Percentiles rank a stretch among this genome's conserved stretches.
These are phyloP conservation scores for Plasmodium gaboni DNA, from an alignment of 169 alveolate genomes.

Conservation along the genomic window DNA sequence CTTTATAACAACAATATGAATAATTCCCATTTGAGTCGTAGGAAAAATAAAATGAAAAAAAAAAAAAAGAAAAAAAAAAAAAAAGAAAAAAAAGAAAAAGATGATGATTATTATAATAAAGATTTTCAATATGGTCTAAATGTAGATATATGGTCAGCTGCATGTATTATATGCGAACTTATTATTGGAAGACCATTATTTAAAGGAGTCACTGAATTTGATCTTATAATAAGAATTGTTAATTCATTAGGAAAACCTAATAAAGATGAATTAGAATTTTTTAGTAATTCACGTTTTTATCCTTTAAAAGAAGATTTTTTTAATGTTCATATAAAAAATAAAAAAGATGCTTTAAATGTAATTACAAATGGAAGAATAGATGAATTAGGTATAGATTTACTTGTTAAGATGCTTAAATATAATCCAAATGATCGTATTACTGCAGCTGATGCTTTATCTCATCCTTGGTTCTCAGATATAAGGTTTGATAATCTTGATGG, in stretches of 20 bases:
- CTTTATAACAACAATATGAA: no score
- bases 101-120: slow-evolving; percentile 22
- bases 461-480: slow-evolving; percentile 93
- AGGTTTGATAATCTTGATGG: slow-evolving; percentile 87
- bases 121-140: slow-evolving; percentile 85
- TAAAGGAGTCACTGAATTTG: slow-evolving; percentile 91
- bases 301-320: slow-evolving; percentile 85
- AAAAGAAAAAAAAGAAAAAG: slow-evolving; percentile 15
- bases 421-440: slow-evolving; percentile 95
- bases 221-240: slow-evolving; percentile 85
- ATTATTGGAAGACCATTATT: slow-evolving; percentile 90
- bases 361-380: slow-evolving; percentile 83
- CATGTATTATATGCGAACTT: slow-evolving; percentile 91
- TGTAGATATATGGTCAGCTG: slow-evolving; percentile 92
- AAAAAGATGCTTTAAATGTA: slow-evolving; percentile 80
- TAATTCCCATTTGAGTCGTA: no score
- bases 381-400: slow-evolving; percentile 89
- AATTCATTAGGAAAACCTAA: slow-evolving; percentile 90
- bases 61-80: slow-evolving; percentile 4
- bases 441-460: slow-evolving; percentile 96
- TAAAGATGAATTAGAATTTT: slow-evolving; percentile 89
- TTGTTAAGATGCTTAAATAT: slow-evolving; percentile 92
- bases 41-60: neutral
- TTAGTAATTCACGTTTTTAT: slow-evolving; percentile 85
- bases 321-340: slow-evolving; percentile 75